These are phyloP conservation scores for Cutaneotrichosporon mucoides DNA, from an alignment of 1,284 basidiomycete species.

Conservation along the genomic window DNA sequence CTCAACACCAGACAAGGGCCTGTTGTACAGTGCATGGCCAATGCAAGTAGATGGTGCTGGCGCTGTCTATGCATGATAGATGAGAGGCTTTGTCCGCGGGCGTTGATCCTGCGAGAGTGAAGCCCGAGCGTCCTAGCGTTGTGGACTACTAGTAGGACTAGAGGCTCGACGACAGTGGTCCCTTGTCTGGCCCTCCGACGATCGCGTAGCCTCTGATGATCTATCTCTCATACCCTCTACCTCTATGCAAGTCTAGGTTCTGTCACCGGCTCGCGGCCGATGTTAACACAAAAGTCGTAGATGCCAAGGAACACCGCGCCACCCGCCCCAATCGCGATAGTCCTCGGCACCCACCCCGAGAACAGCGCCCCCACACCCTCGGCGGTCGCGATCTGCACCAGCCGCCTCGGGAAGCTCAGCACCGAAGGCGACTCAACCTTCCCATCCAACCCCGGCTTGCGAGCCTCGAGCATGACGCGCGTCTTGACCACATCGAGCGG, in stretches of 20 bases:
- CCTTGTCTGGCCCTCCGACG: too few species aligned
- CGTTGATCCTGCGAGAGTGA: too few species aligned
- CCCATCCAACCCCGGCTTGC: background rate
- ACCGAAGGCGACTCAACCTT: constrained; percentile 40
- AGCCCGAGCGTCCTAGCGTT: too few species aligned
- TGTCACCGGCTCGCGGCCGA: constrained; percentile 14
- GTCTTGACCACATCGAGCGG: constrained; percentile 97
- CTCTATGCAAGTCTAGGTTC: background rate
- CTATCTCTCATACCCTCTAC: too few species aligned
- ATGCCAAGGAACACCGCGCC: constrained; percentile 95
- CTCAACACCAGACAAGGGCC: too few species aligned
- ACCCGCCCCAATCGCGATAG: constrained; percentile 91
- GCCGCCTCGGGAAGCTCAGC: constrained; percentile 57
- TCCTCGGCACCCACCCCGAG: constrained; percentile 82
- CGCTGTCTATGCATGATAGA: too few species aligned
- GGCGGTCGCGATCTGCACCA: constrained; percentile 62
- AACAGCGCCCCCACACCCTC: constrained; percentile 80
- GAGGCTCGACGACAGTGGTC: too few species aligned
- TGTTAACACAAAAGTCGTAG: constrained; percentile 60
- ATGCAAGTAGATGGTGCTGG: too few species aligned
- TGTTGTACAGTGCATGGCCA: too few species aligned
- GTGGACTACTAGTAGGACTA: too few species aligned
- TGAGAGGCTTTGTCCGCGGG: too few species aligned
- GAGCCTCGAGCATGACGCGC: constrained; percentile 87
- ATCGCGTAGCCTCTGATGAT: too few species aligned